Base-by-base conservation (phyloP, 2,329 filamentous ascomycete species). In the Aspergillus tamarii region DNA sequence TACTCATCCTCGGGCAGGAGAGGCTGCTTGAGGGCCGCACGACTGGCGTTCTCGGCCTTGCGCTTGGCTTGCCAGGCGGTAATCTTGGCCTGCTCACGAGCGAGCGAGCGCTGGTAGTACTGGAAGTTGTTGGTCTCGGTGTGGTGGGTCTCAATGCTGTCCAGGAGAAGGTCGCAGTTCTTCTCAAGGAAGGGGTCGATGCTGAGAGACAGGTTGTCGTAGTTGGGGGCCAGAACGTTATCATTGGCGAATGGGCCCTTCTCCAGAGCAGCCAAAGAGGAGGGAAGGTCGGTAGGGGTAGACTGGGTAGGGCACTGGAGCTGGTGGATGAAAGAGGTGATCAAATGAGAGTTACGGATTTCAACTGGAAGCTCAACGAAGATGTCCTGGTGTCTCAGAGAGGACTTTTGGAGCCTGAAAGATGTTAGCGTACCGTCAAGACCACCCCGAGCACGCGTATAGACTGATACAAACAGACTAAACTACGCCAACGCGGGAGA, bases 121-220 rank as follows among this genome's bases (percentile, higher is more conserved):
- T 97, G 94, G 84, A 96, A 95, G 87, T 99, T 99, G 88, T 98
- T 98, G 78, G 96, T 91, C 82, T 99, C 95, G 65, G 94, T 97
- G 84, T 98, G 95, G 85, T 99, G 95, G 61, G 91, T 91, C 85
- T 99, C 95, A 78, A 99, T 97, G 84, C 91, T 93, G 77, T 99
- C 95, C 67, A 98, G 89, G 62, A 99, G 88, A 70, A 97, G 88
- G 77, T 99, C 94, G 83, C 93, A 97, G 59, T 94, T 97, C 88
- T 97, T 97, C 86, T 98, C 94, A 55, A 99, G 89, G 86, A 96
- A 97, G 36, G 95, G 95, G 78, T 99, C 95, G 80, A 98, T 96
- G 69, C 91, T 92, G 67, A 99, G 89, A 73, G 97, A 93, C 63
- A 99, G 89, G 68, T 88, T 89, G 74, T 97, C 94, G 78, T 93